A percentile compares a stretch with the other conserved stretches of the same genome.
phyloP scores from a whole-genome alignment of 78 protist species.

The Bodo saltans region DNA sequence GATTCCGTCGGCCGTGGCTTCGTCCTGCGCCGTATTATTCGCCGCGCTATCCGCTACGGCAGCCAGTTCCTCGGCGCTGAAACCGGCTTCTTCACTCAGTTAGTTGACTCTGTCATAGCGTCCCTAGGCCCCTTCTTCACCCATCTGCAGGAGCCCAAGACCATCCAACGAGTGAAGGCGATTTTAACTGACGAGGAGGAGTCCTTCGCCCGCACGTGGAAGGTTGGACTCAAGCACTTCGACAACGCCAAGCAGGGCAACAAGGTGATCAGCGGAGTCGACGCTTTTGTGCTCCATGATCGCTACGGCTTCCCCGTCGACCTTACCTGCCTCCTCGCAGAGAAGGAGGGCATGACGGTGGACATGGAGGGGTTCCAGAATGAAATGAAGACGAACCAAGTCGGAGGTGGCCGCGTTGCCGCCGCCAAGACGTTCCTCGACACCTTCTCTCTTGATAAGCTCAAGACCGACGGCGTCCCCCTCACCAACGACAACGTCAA shows the following conservation, averaged over 20 bases:
- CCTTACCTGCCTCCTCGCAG: conserved; percentile 88
- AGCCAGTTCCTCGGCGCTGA: conserved; percentile 72
- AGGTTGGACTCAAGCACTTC: conserved; percentile 66
- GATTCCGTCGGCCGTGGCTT: conserved; percentile 74
- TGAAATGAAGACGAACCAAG: conserved; percentile 37
- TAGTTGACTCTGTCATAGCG: conserved; percentile 67
- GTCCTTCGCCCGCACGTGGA: conserved; percentile 46
- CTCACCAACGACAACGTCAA: conserved; percentile 78
- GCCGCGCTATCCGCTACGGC: conserved; percentile 91
- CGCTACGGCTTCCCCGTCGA: conserved; percentile 94
- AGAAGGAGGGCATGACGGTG: conserved; percentile 73
- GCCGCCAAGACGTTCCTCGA: background rate
- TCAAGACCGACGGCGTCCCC: conserved; percentile 21
- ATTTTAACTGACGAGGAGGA: conserved; percentile 83
- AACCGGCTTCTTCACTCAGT: conserved; percentile 72
- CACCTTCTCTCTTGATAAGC: background rate
- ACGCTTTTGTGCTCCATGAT: conserved; percentile 76
- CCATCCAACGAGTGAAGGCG: conserved; percentile 25
- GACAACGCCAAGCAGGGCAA: conserved; percentile 39
- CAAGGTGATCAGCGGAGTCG: conserved; percentile 46
- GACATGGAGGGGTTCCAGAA: conserved; percentile 61
- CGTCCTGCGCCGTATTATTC: conserved; percentile 90
- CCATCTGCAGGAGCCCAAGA: conserved; percentile 54
- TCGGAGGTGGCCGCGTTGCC: background rate
- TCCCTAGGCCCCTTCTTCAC: conserved; percentile 73